phyloP scores from a whole-genome alignment of 106 monocot genomes.

The Hemerocallis citrina region DNA sequence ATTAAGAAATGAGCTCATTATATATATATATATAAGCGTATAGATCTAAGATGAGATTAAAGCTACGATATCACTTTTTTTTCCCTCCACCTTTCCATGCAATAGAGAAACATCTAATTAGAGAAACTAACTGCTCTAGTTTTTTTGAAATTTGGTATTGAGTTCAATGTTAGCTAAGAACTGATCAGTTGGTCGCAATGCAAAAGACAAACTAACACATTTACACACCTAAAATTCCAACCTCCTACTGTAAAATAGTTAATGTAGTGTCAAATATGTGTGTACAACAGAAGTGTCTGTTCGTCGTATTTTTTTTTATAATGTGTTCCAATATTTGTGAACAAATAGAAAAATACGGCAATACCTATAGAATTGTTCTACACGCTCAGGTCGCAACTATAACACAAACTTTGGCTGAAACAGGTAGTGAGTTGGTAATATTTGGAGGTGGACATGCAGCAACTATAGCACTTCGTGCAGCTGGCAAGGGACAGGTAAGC shows the following conservation, averaged over 20 bases:
- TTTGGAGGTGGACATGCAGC: conserved; percentile 92
- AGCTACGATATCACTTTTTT: background rate
- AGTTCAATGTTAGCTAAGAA: background rate
- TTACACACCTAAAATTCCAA: no score
- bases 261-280: no score
- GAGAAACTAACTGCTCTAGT: background rate
- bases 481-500: conserved; percentile 51
- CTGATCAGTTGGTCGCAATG: no score
- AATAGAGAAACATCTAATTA: background rate
- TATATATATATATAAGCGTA: background rate
- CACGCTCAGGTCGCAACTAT: background rate
- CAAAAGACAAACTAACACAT: no score
- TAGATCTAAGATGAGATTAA: background rate
- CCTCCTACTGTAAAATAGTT: no score
- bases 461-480: conserved; percentile 72
- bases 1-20: background rate
- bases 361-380: background rate
- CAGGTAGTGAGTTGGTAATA: conserved; percentile 61
- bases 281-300: no score
- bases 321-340: background rate
- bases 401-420: background rate
- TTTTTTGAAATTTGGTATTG: background rate
- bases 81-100: no score
- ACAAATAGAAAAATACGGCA: background rate
- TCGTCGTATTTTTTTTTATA: no score